phyloP scores from a whole-genome alignment of 2,329 filamentous ascomycete species.

The Clonostachys chloroleuca region DNA sequence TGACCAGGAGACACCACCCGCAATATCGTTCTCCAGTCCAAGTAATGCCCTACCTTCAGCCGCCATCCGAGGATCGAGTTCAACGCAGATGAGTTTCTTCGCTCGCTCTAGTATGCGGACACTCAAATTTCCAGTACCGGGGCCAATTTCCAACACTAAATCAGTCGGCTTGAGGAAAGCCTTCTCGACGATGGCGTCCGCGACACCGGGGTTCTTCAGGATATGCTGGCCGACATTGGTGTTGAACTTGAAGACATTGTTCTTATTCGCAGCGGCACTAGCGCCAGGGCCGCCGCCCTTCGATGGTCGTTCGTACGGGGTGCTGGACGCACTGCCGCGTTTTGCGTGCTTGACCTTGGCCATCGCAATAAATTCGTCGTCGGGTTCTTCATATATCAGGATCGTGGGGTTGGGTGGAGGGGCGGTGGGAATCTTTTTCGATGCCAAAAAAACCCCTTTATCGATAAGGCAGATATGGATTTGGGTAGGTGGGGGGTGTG shows the following conservation, averaged over 20 bases:
- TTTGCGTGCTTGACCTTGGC: slow-evolving; percentile 48
- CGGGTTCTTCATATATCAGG: background rate
- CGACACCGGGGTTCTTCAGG: slow-evolving; percentile 85
- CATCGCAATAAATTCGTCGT: slow-evolving; percentile 28
- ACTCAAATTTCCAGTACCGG: slow-evolving; percentile 85
- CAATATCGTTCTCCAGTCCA: slow-evolving; percentile 78
- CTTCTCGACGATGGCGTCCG: slow-evolving; percentile 67
- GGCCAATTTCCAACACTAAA: slow-evolving; percentile 79
- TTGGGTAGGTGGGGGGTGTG: too few relatives aligned
- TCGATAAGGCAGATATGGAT: too few relatives aligned
- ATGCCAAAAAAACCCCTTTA: slow-evolving; percentile 9
- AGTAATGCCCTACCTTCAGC: slow-evolving; percentile 87
- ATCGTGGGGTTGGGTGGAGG: slow-evolving; percentile 4
- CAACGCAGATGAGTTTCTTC: slow-evolving; percentile 77
- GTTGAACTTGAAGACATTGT: slow-evolving; percentile 98
- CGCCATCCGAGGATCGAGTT: slow-evolving; percentile 94
- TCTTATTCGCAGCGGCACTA: slow-evolving; percentile 34
- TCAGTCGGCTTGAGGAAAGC: slow-evolving; percentile 87
- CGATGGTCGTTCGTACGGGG: slow-evolving; percentile 34
- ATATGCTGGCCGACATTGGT: slow-evolving; percentile 85
- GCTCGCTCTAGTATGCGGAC: slow-evolving; percentile 84
- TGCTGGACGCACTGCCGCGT: slow-evolving; percentile 40
- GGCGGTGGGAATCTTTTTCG: slow-evolving; percentile 17
- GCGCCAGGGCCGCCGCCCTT: slow-evolving; percentile 9
- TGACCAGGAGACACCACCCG: slow-evolving; percentile 43